Base-by-base conservation (phyloP, 2,329 filamentous ascomycete genomes). In the Westerdykella ornata region DNA sequence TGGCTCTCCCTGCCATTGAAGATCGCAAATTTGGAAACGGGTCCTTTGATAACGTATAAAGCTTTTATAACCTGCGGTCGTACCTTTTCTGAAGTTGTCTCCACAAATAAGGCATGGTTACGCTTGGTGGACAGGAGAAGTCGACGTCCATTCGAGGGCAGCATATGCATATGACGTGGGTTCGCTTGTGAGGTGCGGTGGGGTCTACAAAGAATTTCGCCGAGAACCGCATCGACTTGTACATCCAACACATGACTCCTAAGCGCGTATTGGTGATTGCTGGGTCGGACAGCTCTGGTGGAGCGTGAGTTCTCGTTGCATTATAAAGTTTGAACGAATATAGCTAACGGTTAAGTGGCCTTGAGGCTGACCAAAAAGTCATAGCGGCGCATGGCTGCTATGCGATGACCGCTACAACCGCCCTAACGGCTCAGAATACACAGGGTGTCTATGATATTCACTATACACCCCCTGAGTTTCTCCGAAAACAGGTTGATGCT, bases 281-380 rank as follows among this genome's bases (percentile, higher is more conserved):
- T 37, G 88, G 88, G 48, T 94, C 88, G 18, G 88, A 95, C 68
- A 87, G 85, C 68, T 94, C 88, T 19, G 88, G 88, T 58, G 88
- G 88, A 71, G 88, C 88, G 85, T 85, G 73, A 70, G 81, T 39
- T 41, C 43, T 7, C 45, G 45, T 44, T 40, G 22, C 35, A 48
- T 44, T 36, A 55, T 46, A 37, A n/a, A 29, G 32, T 43, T 31
- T 33, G 44, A 43, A 38, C 30, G 34, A 39, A 49, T 37, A 16
- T 28, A 29, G 49, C 56, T 63, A 44, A 59, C 46, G 15, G 31
- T 15, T 15, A 28, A 95, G 89, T 42, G 92, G 90, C 38, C 79
- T 98, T 26, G 90, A 98, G 67, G 92, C 90, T 30, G 90, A 97
- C 63, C 89, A 97, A 62, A 94, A 95, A 65, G 88, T 94, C 46